These are phyloP conservation scores for Cicer chorassanicum DNA, from an alignment of 306 rosid species.

Conservation along the genomic window DNA sequence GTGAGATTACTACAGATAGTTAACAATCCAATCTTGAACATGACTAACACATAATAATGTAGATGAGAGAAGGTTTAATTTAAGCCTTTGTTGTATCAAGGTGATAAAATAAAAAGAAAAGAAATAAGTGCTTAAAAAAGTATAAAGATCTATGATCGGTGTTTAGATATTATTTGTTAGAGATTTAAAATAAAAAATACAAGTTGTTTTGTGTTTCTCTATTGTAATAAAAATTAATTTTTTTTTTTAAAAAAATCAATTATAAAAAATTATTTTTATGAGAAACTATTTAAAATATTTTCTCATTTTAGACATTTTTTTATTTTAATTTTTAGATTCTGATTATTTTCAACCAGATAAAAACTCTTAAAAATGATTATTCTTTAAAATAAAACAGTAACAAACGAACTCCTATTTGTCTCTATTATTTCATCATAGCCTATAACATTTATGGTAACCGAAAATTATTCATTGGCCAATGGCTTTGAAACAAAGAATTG, in stretches of 20 bases:
- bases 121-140: not conserved
- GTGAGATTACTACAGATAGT: not conserved
- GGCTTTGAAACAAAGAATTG: not conserved
- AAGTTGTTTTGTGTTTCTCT: too few species aligned
- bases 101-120: not conserved
- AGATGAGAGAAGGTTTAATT: not conserved
- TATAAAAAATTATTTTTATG: too few species aligned
- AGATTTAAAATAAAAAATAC: too few species aligned
- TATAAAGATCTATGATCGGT: not conserved
- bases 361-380: too few species aligned
- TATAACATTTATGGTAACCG: not conserved
- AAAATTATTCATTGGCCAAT: constrained; percentile 19
- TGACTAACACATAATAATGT: not conserved
- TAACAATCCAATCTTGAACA: constrained; percentile 6
- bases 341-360: too few species aligned
- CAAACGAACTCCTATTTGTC: not conserved
- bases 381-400: too few species aligned
- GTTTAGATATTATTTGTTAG: too few species aligned
- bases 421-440: not conserved
- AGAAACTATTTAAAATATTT: too few species aligned
- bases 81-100: not conserved
- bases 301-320: too few species aligned
- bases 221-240: too few species aligned
- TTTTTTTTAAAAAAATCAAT: too few species aligned
- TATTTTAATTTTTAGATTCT: too few species aligned